These are phyloP conservation scores for Mallotus nudiflorus DNA, from an alignment of 345 rosid genomes.

Conservation along the genomic window DNA sequence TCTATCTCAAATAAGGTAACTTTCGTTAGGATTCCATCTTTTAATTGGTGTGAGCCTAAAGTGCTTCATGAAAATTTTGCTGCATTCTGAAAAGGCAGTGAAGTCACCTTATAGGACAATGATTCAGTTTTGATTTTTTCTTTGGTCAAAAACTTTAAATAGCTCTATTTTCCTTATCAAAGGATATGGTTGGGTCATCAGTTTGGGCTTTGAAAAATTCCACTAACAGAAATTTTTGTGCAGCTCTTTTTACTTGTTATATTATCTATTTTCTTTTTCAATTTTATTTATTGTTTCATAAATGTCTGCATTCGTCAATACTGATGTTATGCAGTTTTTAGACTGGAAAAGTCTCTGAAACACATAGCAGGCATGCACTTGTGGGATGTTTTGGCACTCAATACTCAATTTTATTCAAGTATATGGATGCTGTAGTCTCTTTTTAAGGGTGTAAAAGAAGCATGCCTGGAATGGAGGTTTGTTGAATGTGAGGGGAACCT, in stretches of 20 bases:
- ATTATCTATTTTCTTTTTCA: neutral
- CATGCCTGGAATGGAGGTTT: neutral
- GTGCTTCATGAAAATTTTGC: neutral
- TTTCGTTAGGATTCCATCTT: conserved; percentile 4
- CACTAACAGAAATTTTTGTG: neutral
- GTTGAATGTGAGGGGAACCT: neutral
- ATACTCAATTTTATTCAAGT: neutral
- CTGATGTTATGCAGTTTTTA: neutral
- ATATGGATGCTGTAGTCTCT: neutral
- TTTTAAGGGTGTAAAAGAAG: neutral
- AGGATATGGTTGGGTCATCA: neutral
- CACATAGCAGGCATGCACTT: neutral
- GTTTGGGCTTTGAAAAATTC: neutral
- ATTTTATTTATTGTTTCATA: neutral
- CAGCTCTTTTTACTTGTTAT: too few relatives aligned
- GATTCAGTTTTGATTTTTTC: neutral
- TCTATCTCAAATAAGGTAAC: conserved; percentile 54
- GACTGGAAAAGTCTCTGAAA: neutral
- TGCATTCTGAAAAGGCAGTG: neutral
- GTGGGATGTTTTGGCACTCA: neutral
- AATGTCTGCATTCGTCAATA: neutral
- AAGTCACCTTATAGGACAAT: too few relatives aligned
- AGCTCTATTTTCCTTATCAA: neutral
- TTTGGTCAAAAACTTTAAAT: neutral
- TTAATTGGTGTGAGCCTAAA: neutral